A percentile compares a stretch with the other conserved stretches of the same genome.
These are phyloP conservation scores for Oryza meyeriana DNA, from an alignment of 176 grass and related monocot genomes.

Conservation along the genomic window DNA sequence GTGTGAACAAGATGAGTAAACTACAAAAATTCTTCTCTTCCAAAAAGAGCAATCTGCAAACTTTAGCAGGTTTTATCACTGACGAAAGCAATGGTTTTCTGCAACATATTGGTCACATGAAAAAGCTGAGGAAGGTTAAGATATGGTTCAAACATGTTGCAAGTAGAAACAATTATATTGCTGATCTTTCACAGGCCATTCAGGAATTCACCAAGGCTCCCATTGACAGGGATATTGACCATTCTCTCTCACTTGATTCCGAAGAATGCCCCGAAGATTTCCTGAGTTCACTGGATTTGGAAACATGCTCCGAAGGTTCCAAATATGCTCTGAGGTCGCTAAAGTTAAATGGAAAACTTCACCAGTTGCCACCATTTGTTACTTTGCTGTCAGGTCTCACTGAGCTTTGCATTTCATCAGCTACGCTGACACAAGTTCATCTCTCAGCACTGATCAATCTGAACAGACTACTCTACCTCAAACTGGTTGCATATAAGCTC, in stretches of 20 bases:
- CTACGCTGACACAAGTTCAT: neutral
- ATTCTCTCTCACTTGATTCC: slow-evolving; percentile 31
- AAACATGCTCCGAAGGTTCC: slow-evolving; percentile 25
- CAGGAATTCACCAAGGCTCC: slow-evolving; percentile 32
- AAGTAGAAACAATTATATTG: neutral
- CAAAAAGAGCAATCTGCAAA: slow-evolving; percentile 30
- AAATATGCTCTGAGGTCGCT: slow-evolving; percentile 34
- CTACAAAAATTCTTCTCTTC: neutral
- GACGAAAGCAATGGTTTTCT: neutral
- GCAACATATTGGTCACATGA: neutral
- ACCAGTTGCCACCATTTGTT: slow-evolving; percentile 29
- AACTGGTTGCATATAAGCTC: neutral
- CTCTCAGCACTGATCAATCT: slow-evolving; percentile 29
- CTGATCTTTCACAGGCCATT: slow-evolving; percentile 30
- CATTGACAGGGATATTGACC: neutral
- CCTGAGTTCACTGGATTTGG: slow-evolving; percentile 17
- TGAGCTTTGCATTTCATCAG: slow-evolving; percentile 40
- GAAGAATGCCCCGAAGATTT: neutral
- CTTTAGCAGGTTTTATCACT: slow-evolving; percentile 24
- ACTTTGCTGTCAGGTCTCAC: slow-evolving; percentile 10
- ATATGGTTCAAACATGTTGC: slow-evolving; percentile 13
- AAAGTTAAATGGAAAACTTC: slow-evolving; percentile 25
- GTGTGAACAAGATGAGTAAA: slow-evolving; percentile 18
- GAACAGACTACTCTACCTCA: slow-evolving; percentile 32
- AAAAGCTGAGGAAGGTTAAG: slow-evolving; percentile 22